A percentile compares a stretch with the other conserved stretches of the same genome.
phyloP scores from a whole-genome alignment of 768 basidiomycete species.

The Hirschioporus abietinus region DNA sequence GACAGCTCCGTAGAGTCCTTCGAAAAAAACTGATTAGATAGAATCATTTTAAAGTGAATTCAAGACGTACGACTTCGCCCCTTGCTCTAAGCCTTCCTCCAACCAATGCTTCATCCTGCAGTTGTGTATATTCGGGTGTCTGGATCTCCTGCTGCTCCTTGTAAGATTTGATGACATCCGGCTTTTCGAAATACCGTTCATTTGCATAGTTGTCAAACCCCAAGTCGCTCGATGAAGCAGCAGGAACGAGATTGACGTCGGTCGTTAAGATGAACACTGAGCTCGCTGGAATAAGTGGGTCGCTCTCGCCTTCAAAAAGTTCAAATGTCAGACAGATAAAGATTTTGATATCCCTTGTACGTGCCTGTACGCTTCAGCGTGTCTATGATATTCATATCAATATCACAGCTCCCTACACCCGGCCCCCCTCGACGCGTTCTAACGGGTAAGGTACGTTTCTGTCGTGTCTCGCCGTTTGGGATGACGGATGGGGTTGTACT shows the following conservation, averaged over 20 bases:
- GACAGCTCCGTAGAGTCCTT: constrained; percentile 65
- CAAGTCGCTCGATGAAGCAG: constrained; percentile 32
- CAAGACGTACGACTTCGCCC: constrained; percentile 60
- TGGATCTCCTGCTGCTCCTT: constrained; percentile 68
- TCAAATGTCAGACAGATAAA: neutral
- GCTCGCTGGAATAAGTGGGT: constrained; percentile 61
- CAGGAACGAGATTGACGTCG: constrained; percentile 45
- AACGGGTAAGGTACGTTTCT: constrained; percentile 78
- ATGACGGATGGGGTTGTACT: neutral
- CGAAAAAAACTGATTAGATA: neutral
- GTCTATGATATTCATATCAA: constrained; percentile 81
- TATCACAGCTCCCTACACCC: constrained; percentile 72
- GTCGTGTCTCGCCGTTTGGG: constrained; percentile 32
- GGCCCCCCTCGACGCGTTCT: constrained; percentile 77
- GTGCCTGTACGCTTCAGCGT: constrained; percentile 71
- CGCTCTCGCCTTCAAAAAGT: constrained; percentile 53
- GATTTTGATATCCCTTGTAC: constrained; percentile 22
- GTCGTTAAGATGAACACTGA: constrained; percentile 74
- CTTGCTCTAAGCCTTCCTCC: constrained; percentile 70
- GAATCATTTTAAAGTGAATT: neutral
- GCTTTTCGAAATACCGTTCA: constrained; percentile 72
- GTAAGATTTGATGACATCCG: constrained; percentile 69
- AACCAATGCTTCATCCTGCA: constrained; percentile 46
- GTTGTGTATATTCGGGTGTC: constrained; percentile 61
- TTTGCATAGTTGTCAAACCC: constrained; percentile 55